Conservation (phyloP, 306 rosid species). For the Cajanus cajan region DNA sequence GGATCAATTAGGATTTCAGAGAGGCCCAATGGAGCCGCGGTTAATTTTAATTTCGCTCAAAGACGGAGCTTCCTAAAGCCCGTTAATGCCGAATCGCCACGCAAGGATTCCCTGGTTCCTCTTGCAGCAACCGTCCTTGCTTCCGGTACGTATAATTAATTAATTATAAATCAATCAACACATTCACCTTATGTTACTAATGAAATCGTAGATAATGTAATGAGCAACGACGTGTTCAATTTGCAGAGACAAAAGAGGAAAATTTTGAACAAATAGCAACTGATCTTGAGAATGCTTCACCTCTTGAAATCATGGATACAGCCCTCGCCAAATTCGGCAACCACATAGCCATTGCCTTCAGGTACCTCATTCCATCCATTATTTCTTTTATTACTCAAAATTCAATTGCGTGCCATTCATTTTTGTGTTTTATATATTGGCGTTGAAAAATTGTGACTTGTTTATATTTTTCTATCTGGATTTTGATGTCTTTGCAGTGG, state of each 20-base stretch:
- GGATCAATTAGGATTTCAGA: conserved; percentile 43
- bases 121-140: conserved; percentile 47
- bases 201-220: not conserved
- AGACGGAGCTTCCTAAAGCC: conserved; percentile 45
- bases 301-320: conserved; percentile 71
- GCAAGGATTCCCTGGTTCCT: conserved; percentile 51
- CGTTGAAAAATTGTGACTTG: not conserved
- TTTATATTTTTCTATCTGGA: not conserved
- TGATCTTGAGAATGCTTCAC: conserved; percentile 69
- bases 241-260: conserved; percentile 57
- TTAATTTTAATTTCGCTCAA: conserved; percentile 30
- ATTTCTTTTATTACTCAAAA: too few species aligned
- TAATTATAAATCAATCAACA: too few species aligned
- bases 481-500: conserved; percentile 55
- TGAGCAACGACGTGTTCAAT: not conserved
- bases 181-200: not conserved
- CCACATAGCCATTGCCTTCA: conserved; percentile 87
- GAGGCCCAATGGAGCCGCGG: conserved; percentile 15
- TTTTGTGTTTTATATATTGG: not conserved
- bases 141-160: conserved; percentile 41
- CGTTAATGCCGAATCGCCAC: conserved; percentile 45
- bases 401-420: too few species aligned
- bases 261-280: conserved; percentile 49
- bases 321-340: conserved; percentile 77
- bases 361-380: conserved; percentile 34